A percentile compares a stretch with the other conserved stretches of the same genome.
Conservation (phyloP, 2,329 filamentous ascomycete species). For the Decorospora gaudefroyi region DNA sequence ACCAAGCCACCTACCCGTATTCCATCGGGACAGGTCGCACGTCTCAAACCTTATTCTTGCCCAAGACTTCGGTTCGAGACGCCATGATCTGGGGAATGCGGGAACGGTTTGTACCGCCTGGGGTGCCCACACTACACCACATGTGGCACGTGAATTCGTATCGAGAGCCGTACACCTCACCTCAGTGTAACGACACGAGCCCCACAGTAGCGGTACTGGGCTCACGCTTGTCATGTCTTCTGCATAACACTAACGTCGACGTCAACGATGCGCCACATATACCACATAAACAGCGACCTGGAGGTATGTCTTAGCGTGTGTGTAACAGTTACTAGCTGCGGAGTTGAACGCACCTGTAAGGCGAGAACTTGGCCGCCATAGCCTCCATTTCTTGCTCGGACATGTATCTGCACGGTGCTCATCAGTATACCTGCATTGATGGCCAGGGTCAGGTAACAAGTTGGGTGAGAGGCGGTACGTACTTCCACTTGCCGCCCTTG, state of each 20-base stretch:
- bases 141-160: no score
- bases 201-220: neutral
- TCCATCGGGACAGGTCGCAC: no score
- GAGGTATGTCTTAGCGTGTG: conserved; percentile 1
- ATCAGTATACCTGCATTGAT: neutral
- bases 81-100: neutral
- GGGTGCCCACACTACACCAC: conserved; percentile 1
- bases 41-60: no score
- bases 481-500: conserved; percentile 85
- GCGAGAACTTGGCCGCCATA: conserved; percentile 75
- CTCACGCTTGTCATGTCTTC: conserved; percentile 11
- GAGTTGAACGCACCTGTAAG: conserved; percentile 66
- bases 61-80: no score
- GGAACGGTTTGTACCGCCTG: neutral
- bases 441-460: neutral
- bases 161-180: neutral
- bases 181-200: neutral
- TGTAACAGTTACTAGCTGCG: conserved; percentile 7
- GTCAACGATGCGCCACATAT: conserved; percentile 89
- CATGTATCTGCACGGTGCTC: conserved; percentile 67
- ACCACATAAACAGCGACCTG: conserved; percentile 95
- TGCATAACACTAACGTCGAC: conserved; percentile 67
- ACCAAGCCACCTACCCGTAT: no score
- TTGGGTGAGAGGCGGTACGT: conserved; percentile 9
- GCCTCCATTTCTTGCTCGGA: conserved; percentile 88